These are phyloP conservation scores for Aspergillus nidulans DNA, from an alignment of 495 filamentous ascomycete genomes.

Conservation along the genomic window DNA sequence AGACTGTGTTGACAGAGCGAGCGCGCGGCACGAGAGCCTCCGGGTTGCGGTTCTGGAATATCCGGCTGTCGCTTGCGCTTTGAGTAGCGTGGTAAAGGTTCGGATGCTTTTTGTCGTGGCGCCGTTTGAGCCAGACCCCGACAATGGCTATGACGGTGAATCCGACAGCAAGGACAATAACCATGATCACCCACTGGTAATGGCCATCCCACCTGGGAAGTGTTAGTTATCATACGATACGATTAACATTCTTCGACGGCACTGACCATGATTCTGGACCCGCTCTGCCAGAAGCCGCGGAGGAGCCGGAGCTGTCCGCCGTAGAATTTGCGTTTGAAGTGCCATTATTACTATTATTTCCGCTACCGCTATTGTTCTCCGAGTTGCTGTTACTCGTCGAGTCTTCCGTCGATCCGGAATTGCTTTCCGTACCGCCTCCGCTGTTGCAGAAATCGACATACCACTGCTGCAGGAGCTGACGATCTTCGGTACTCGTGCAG, in stretches of 20 bases:
- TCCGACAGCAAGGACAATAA: conserved; percentile 48
- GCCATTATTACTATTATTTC: conserved; percentile 18
- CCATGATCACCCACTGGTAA: conserved; percentile 51
- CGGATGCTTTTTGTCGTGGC: conserved; percentile 42
- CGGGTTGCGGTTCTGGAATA: conserved; percentile 18
- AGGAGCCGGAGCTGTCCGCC: neutral
- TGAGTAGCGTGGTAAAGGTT: conserved; percentile 29
- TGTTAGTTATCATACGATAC: conserved; percentile 3
- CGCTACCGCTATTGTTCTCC: conserved; percentile 8
- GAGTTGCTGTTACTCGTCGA: conserved; percentile 19
- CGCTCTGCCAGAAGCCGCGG: neutral
- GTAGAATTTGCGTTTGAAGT: neutral
- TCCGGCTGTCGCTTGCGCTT: conserved; percentile 18
- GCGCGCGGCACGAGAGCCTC: conserved; percentile 4
- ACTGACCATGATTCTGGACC: conserved; percentile 11
- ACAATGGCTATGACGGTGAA: conserved; percentile 34
- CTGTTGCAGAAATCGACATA: conserved; percentile 42
- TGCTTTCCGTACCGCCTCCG: conserved; percentile 16
- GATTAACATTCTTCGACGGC: neutral
- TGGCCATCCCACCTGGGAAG: conserved; percentile 44
- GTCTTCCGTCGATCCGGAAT: conserved; percentile 1
- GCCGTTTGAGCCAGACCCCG: conserved; percentile 45
- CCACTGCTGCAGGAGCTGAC: conserved; percentile 43
- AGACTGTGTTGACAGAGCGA: conserved; percentile 17
- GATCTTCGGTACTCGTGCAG: conserved; percentile 34